These are phyloP conservation scores for Lepidium africanum DNA, from an alignment of 345 rosid genomes.

Conservation along the genomic window DNA sequence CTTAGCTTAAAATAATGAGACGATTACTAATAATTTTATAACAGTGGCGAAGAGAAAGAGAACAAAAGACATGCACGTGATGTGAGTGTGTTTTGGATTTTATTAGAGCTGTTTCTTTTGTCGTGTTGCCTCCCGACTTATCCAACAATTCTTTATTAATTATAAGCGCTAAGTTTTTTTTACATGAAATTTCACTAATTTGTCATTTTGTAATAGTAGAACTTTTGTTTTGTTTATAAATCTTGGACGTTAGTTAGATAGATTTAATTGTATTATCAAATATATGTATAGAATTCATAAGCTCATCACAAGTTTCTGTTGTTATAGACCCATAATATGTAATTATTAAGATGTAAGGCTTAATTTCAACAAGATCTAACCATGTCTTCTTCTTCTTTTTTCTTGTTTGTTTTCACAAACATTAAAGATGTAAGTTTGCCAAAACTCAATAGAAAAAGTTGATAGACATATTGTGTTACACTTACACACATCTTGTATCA, in stretches of 20 bases:
- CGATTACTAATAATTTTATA: background rate
- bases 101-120: conserved; percentile 18
- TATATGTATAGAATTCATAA: background rate
- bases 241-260: background rate
- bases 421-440: background rate
- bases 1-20: conserved; percentile 1
- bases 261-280: background rate
- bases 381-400: too few relatives aligned
- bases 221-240: background rate
- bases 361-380: too few relatives aligned
- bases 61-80: conserved; percentile 25
- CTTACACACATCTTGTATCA: background rate
- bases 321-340: background rate
- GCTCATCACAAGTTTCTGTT: background rate
- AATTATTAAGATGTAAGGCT: background rate
- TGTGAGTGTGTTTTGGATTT: conserved; percentile 18
- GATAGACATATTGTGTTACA: background rate
- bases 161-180: background rate
- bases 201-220: background rate
- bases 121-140: background rate
- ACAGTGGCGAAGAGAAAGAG: background rate
- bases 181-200: background rate
- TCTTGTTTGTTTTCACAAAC: too few relatives aligned
- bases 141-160: background rate
- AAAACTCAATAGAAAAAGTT: background rate